Percentiles rank a stretch among this genome's conserved stretches.
Evolutionary conservation across 2,329 filamentous ascomycete genomes (phyloP).

Genomic region (Monosporascus ibericus): DNA sequence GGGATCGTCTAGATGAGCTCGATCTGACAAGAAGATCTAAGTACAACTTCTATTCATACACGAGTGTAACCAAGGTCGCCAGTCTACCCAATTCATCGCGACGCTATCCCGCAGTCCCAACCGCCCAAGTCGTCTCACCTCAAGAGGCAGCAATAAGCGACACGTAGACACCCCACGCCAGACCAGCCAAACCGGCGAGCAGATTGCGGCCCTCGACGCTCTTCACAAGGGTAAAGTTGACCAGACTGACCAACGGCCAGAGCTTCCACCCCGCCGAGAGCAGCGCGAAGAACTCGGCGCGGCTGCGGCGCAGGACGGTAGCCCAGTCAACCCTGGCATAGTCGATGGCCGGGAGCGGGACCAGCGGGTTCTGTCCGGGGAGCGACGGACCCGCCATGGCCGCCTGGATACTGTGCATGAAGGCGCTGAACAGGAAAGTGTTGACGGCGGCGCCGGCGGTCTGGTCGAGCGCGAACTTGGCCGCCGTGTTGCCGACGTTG

Average conservation of each 20-base stretch:
- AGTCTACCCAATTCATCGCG: too few relatives aligned
- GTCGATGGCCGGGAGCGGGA: constrained; percentile 32
- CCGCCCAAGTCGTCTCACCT: background rate
- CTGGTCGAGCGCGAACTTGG: constrained; percentile 66
- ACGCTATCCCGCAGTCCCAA: background rate
- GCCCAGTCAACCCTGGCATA: constrained; percentile 39
- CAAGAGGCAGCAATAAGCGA: constrained; percentile 51
- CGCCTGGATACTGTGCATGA: constrained; percentile 48
- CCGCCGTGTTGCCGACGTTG: constrained; percentile 56
- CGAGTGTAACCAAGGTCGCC: too few relatives aligned
- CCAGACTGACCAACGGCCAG: constrained; percentile 63
- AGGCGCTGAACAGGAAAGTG: constrained; percentile 47
- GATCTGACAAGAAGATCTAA: too few relatives aligned
- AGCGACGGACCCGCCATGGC: constrained; percentile 35
- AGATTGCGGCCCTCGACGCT: constrained; percentile 67
- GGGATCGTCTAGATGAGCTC: too few relatives aligned
- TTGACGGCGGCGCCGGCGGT: constrained; percentile 60
- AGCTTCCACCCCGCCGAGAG: constrained; percentile 65
- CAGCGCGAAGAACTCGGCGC: constrained; percentile 56
- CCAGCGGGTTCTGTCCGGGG: constrained; percentile 26
- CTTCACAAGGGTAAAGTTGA: constrained; percentile 64
- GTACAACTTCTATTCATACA: too few relatives aligned
- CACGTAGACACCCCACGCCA: constrained; percentile 71
- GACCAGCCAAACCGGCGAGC: constrained; percentile 64
- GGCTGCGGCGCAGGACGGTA: constrained; percentile 36